phyloP scores from a whole-genome alignment of 495 filamentous ascomycete genomes.

The Penicillium daleae region DNA sequence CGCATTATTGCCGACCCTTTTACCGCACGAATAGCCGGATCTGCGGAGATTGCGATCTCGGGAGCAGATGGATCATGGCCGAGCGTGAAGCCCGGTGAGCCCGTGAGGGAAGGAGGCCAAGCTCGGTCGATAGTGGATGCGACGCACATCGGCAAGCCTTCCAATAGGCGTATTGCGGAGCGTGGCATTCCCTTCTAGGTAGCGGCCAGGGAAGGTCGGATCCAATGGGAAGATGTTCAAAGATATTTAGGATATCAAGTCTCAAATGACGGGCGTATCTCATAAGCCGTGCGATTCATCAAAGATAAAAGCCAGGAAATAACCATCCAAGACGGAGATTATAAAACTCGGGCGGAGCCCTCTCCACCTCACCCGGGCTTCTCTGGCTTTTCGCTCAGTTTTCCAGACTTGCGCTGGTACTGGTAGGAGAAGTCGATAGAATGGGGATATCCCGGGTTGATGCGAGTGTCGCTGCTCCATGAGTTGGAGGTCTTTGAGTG shows the following conservation, averaged over 20 bases:
- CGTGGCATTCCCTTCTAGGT: not conserved
- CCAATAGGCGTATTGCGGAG: not conserved
- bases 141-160: not conserved
- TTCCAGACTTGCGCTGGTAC: slow-evolving; percentile 17
- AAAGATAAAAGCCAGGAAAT: slow-evolving; percentile 7
- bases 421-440: slow-evolving; percentile 35
- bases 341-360: not conserved
- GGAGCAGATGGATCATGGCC: not conserved
- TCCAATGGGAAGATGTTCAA: slow-evolving; percentile 1
- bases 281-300: slow-evolving; percentile 32
- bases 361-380: slow-evolving; percentile 18
- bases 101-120: not conserved
- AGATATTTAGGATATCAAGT: slow-evolving; percentile 16
- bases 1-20: not conserved
- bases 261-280: slow-evolving; percentile 18
- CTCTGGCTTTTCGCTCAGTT: slow-evolving; percentile 18
- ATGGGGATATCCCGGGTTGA: slow-evolving; percentile 28
- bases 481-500: slow-evolving; percentile 36
- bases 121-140: not conserved
- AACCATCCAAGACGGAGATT: not conserved
- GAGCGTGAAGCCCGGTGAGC: not conserved
- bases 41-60: not conserved
- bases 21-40: not conserved
- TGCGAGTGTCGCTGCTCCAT: slow-evolving; percentile 41
- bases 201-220: not conserved